Evolutionary conservation across 108 stramenopile genomes (phyloP), one percentile per base, ranked within the genome.

Genomic region (Craspedostauros australis): DNA sequence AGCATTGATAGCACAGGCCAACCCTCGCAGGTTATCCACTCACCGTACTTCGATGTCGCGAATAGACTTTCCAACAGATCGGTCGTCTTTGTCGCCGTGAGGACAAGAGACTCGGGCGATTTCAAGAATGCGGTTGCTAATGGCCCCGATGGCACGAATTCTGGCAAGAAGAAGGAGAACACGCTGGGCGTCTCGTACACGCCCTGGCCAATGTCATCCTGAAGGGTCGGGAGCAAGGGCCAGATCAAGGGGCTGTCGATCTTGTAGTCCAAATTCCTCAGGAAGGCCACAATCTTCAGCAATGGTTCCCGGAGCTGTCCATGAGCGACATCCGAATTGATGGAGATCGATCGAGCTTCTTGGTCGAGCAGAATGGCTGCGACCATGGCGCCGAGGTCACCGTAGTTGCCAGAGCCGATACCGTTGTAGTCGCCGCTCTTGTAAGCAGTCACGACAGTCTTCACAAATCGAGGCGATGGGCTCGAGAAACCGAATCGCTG

Each of bases 111-210:
- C n/a, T n/a, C n/a, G n/a, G n/a, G n/a, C n/a, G n/a, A n/a, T n/a
- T n/a, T n/a, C n/a, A n/a, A n/a, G n/a, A n/a, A n/a, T n/a, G n/a
- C n/a, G n/a, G n/a, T n/a, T n/a, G n/a, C n/a, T n/a, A n/a, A n/a
- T n/a, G n/a, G n/a, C n/a, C n/a, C n/a, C n/a, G n/a, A n/a, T n/a
- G n/a, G n/a, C n/a, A n/a, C n/a, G n/a, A n/a, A 76, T 23, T 62
- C 66, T 0, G 66, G 75, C 19, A 40, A 38, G 41, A 75, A 82
- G 38, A 69, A 82, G 9, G 48, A 53, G 58, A 82, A 82, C 14
- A 77, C 66, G 23, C 45, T 62, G 5, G 70, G 73, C n/a, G 68
- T 26, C 27, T 69, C 62, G 49, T 62, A 52, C 16, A 46, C 59
- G 60, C 61, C 61, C 37, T 77, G 70, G 9, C 76, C 80, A 32